phyloP scores from a whole-genome alignment of 257 asterid genomes.

The Euphrasia confusa region DNA sequence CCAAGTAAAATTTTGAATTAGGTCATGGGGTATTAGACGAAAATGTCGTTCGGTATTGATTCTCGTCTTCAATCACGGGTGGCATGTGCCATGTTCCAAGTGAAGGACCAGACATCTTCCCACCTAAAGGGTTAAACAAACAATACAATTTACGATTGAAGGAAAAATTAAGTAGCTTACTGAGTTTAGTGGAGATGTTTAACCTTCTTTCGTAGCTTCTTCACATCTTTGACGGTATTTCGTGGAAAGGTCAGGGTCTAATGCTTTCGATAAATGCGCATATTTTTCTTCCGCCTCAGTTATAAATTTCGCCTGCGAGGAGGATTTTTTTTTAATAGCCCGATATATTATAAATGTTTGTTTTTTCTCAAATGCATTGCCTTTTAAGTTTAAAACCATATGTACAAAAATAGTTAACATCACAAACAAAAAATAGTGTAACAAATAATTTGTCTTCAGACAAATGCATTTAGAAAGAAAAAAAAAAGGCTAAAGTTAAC shows the following conservation, averaged over 20 bases:
- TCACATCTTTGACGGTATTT: slow-evolving; percentile 73
- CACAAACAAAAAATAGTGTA: background rate
- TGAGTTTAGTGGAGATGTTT: background rate
- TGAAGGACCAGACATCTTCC: slow-evolving; percentile 62
- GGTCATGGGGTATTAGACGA: slow-evolving; percentile 23
- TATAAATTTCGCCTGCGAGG: slow-evolving; percentile 57
- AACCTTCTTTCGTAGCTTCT: slow-evolving; percentile 95
- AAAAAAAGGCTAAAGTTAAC: background rate
- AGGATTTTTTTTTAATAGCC: background rate
- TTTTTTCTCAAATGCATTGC: too few relatives aligned
- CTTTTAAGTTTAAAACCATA: background rate
- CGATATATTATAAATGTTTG: too few relatives aligned
- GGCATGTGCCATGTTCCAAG: slow-evolving; percentile 94
- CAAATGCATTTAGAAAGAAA: background rate
- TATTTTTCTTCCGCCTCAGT: slow-evolving; percentile 78
- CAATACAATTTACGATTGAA: background rate
- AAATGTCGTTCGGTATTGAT: slow-evolving; percentile 36
- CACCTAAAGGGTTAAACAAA: slow-evolving; percentile 42
- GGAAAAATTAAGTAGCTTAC: background rate
- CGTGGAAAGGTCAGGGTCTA: slow-evolving; percentile 50
- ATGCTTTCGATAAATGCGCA: slow-evolving; percentile 39
- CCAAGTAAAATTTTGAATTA: too few relatives aligned
- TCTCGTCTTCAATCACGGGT: slow-evolving; percentile 63
- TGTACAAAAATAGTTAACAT: background rate
- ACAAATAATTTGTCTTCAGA: slow-evolving; percentile 1